Conservation (phyloP, 2,329 filamentous ascomycete genomes). For the Fusarium domesticum region DNA sequence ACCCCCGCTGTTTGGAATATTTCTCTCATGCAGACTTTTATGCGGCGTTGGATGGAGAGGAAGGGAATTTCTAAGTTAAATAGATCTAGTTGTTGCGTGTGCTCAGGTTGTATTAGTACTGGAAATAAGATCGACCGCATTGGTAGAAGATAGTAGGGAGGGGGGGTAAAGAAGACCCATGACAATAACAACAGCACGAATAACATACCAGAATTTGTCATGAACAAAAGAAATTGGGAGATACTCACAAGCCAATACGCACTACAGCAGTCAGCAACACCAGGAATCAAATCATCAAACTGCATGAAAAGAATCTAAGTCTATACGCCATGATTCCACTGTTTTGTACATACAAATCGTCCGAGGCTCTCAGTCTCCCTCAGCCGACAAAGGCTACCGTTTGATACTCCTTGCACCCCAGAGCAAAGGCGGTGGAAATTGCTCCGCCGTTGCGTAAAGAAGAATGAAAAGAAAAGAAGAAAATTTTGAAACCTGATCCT, state of each 20-base stretch:
- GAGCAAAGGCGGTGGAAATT: not conserved
- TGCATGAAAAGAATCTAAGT: too few species aligned
- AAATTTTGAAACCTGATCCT: conserved; percentile 3
- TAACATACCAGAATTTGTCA: too few species aligned
- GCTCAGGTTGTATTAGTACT: conserved; percentile 11
- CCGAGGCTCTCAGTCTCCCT: too few species aligned
- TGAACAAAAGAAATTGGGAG: not conserved
- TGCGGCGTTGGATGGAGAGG: conserved; percentile 26
- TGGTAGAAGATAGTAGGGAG: conserved; percentile 11
- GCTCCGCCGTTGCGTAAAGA: not conserved
- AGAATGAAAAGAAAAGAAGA: conserved; percentile 15
- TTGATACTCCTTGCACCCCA: not conserved
- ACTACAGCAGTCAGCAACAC: too few species aligned
- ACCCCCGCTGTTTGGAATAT: conserved; percentile 6
- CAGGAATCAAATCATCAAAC: too few species aligned
- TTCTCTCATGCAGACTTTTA: conserved; percentile 18
- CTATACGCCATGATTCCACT: conserved; percentile 7
- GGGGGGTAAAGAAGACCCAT: too few species aligned
- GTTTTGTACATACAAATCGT: not conserved
- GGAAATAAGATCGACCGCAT: conserved; percentile 11
- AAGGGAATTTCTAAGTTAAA: too few species aligned
- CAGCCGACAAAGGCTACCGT: too few species aligned
- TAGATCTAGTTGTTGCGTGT: conserved; percentile 10
- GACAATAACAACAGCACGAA: too few species aligned
- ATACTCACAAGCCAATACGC: too few species aligned